Conservation (phyloP, 257 asterid genomes). For the Nicotiana benthamiana region DNA sequence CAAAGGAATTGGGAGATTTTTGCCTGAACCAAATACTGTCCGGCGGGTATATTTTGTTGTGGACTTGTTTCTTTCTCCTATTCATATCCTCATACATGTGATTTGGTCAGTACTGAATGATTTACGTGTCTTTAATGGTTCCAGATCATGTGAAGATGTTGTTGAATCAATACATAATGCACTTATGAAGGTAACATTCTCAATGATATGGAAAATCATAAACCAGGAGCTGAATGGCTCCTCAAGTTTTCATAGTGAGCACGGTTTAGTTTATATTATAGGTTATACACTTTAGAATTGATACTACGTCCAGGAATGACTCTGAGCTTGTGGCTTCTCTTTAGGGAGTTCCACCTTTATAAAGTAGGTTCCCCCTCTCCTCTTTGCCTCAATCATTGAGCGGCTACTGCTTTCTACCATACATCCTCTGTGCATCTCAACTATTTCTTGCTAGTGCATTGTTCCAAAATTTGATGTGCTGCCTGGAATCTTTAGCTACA, state of each 20-base stretch:
- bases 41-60: constrained; percentile 53
- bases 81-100: background rate
- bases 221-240: constrained; percentile 6
- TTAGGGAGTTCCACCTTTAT: background rate
- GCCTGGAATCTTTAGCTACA: background rate
- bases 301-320: background rate
- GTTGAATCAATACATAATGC: constrained; percentile 82
- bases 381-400: background rate
- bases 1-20: constrained; percentile 95
- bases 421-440: background rate
- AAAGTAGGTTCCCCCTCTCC: background rate
- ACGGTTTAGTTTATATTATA: background rate
- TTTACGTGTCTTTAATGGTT: constrained; percentile 16
- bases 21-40: constrained; percentile 89
- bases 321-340: background rate
- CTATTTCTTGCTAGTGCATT: background rate
- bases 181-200: constrained; percentile 60
- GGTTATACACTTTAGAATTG: background rate
- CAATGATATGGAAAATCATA: constrained; percentile 10
- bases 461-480: background rate
- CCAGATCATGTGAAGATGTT: constrained; percentile 91
- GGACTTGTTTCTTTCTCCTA: constrained; percentile 4
- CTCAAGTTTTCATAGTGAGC: background rate
- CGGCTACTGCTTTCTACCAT: background rate
- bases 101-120: background rate